phyloP scores from a whole-genome alignment of 2,329 filamentous ascomycete species.

The Talaromyces sp. region DNA sequence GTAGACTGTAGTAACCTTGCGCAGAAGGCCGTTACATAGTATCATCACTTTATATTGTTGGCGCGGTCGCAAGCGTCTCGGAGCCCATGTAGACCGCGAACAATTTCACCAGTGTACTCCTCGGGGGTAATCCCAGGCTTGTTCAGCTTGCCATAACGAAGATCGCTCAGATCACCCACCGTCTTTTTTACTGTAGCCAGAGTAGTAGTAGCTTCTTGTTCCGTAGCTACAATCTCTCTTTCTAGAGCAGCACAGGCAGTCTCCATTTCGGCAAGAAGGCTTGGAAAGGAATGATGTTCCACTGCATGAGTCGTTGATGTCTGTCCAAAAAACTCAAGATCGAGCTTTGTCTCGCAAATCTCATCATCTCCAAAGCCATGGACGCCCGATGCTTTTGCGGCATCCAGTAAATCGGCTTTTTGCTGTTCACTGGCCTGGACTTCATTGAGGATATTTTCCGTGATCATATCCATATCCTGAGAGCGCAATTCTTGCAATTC shows the following conservation, averaged over 20 bases:
- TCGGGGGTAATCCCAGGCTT: conserved; percentile 52
- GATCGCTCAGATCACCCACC: conserved; percentile 72
- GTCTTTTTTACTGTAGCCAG: conserved; percentile 61
- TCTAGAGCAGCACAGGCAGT: conserved; percentile 63
- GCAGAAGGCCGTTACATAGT: background rate
- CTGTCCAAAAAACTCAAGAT: conserved; percentile 59
- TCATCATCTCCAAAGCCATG: conserved; percentile 32
- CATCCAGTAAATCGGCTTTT: conserved; percentile 37
- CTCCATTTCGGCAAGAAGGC: conserved; percentile 67
- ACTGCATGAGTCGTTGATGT: conserved; percentile 36
- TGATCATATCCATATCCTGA: conserved; percentile 64
- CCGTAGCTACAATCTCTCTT: conserved; percentile 62
- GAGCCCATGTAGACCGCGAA: conserved; percentile 63
- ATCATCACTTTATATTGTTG: conserved; percentile 19
- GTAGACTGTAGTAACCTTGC: background rate
- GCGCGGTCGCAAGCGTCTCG: conserved; percentile 59
- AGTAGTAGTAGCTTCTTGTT: conserved; percentile 61
- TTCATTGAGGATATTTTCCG: conserved; percentile 48
- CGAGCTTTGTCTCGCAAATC: conserved; percentile 42
- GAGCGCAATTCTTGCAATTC: conserved; percentile 74
- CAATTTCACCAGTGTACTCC: conserved; percentile 62
- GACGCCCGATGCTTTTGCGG: conserved; percentile 30
- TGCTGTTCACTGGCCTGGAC: conserved; percentile 35
- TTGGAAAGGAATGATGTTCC: conserved; percentile 57
- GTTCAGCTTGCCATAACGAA: conserved; percentile 71